Conservation (phyloP, 148 eudicot species). For the Persicaria tinctoria region DNA sequence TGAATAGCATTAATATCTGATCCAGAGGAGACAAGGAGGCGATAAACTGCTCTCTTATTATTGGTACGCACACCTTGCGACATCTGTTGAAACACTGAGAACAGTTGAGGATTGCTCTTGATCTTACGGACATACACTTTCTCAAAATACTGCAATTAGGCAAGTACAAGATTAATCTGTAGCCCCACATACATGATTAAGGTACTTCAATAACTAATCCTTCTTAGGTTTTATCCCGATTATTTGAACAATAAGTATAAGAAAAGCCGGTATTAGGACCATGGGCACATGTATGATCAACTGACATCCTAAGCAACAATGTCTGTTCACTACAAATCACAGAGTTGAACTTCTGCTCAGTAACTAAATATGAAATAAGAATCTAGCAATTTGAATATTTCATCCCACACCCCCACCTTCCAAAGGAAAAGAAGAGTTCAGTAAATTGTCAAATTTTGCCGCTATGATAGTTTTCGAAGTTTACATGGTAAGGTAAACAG, state of each 20-base stretch:
- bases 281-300: no score
- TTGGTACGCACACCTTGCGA: conserved; percentile 75
- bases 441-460: no score
- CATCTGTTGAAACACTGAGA: conserved; percentile 64
- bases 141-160: conserved; percentile 62
- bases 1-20: conserved; percentile 61
- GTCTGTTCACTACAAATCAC: no score
- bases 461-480: no score
- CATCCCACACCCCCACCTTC: no score
- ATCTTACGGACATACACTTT: conserved; percentile 64
- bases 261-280: not conserved
- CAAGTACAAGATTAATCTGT: not conserved
- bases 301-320: no score
- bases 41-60: conserved; percentile 76
- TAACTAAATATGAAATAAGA: no score
- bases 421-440: no score
- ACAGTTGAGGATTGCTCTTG: conserved; percentile 42
- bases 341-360: no score
- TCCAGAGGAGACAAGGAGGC: conserved; percentile 55
- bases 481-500: not conserved
- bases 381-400: no score
- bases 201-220: not conserved
- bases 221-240: not conserved
- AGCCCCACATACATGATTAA: not conserved
- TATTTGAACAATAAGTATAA: no score